Percentiles rank a stretch among this genome's conserved stretches.
Conservation (phyloP, 371 early-diverging fungal species). For the Mucor velutinosus region DNA sequence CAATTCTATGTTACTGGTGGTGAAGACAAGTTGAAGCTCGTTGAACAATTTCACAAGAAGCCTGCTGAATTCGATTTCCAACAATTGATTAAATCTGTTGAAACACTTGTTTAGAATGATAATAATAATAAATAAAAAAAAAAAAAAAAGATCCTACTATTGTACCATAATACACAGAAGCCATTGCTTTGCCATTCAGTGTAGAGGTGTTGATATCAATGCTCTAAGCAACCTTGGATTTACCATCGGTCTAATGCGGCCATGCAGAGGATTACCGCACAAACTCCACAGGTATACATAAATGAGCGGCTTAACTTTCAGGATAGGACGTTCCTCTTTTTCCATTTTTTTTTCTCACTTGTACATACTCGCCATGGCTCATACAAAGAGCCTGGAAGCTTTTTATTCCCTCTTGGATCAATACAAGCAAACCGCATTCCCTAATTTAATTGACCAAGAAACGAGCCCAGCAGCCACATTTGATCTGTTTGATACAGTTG, state of each 20-base stretch:
- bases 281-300: neutral
- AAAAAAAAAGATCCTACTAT: neutral
- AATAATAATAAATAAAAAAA: too few relatives aligned
- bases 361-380: neutral
- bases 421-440: slow-evolving; percentile 7
- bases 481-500: slow-evolving; percentile 3
- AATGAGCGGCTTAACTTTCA: neutral
- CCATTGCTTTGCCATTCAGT: too few relatives aligned
- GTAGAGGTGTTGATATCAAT: too few relatives aligned
- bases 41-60: slow-evolving; percentile 77
- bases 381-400: slow-evolving; percentile 4
- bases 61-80: slow-evolving; percentile 82
- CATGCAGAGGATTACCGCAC: neutral
- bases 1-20: slow-evolving; percentile 87
- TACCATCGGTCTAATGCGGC: neutral
- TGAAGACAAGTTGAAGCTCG: slow-evolving; percentile 62
- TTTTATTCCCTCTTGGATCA: slow-evolving; percentile 11
- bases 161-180: neutral
- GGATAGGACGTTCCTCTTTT: neutral
- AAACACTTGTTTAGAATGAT: slow-evolving; percentile 54
- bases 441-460: neutral
- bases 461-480: neutral
- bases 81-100: slow-evolving; percentile 66
- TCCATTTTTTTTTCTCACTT: neutral
- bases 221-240: too few relatives aligned